Evolutionary conservation across 1,284 basidiomycete genomes (phyloP), one percentile per base, ranked within the genome.

Genomic region (Papiliotrema terrestris): DNA sequence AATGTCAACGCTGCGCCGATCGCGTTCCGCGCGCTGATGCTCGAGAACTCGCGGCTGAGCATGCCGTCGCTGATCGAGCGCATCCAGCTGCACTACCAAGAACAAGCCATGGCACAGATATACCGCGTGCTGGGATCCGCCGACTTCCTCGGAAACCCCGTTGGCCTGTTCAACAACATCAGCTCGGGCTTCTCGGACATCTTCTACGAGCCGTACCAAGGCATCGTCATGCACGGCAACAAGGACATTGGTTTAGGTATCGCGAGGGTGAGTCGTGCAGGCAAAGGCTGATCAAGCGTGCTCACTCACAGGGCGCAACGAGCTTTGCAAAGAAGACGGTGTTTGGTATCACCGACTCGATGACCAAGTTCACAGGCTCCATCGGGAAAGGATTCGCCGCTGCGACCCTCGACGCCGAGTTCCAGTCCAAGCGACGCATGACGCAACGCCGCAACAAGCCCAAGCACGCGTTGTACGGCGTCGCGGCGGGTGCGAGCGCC

Each of bases 291-390:
- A 52, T 23, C 17, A 36, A 54, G 29, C 29, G 5, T 32, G 11
- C 53, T 59, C 35, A 60, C 32, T 17, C 20, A 53, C 71, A 91
- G 86, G 93, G 96, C 38, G 96, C 96, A 0, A 94, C 96, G 9
- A 97, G 92, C 72, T 95, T 98, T 68, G 90, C 98, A 51, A 98
- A 98, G 81, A 98, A 98, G 80, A 98, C 95, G 0, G 90, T 98
- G 13, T 99, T 98, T 68, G 96, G 96, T 35, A 78, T 99, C 49
- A 89, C 90, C 38, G 94, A 99, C 73, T 95, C 90, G 71, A 83
- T 98, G 74, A 95, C 94, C 25, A 98, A 98, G 78, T 88, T 99
- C 67, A 98, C 96, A 0, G 91, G 93, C 58, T 95, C 91, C 72
- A 86, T 99, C 61, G 92, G 95, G 41, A 98, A 98, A 82, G 96